These are phyloP conservation scores for Pseudohalonectria lignicola DNA, from an alignment of 2,329 filamentous ascomycete genomes.

Conservation along the genomic window DNA sequence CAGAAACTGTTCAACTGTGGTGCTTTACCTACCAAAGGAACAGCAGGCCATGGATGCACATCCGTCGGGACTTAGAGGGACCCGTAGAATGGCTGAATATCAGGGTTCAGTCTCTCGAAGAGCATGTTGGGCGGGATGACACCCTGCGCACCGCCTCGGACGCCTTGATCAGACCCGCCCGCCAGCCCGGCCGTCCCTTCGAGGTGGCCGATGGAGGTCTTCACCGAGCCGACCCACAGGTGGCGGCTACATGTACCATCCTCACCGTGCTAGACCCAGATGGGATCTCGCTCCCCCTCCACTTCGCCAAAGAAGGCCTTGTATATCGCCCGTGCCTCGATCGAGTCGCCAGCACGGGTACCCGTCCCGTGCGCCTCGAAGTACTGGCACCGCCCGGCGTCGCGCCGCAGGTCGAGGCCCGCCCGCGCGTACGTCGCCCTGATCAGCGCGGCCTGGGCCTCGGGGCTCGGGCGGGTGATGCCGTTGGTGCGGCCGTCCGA, in stretches of 20 bases:
- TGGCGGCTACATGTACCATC: constrained; percentile 8
- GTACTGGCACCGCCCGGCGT: constrained; percentile 28
- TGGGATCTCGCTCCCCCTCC: constrained; percentile 3
- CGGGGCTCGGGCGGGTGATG: constrained; percentile 34
- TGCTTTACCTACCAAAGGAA: constrained; percentile 8
- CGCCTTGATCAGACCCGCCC: constrained; percentile 27
- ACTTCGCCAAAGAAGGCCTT: constrained; percentile 12
- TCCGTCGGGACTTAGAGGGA: constrained; percentile 10
- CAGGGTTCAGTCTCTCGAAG: constrained; percentile 16
- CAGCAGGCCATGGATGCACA: not conserved
- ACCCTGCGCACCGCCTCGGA: constrained; percentile 28
- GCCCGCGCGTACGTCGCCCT: constrained; percentile 23
- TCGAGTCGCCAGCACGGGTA: constrained; percentile 27
- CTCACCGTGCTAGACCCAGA: not conserved
- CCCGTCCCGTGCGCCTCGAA: constrained; percentile 37
- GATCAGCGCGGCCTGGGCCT: constrained; percentile 27
- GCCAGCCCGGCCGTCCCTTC: constrained; percentile 13
- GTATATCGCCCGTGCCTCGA: constrained; percentile 26
- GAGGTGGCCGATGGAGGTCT: constrained; percentile 16
- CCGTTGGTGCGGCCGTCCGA: constrained; percentile 33
- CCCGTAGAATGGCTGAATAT: constrained; percentile 13
- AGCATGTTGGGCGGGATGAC: constrained; percentile 14
- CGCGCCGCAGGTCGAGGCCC: constrained; percentile 19
- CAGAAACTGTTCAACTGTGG: constrained; percentile 29
- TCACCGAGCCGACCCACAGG: constrained; percentile 15